These are phyloP conservation scores for Fusarium sp. DNA, from an alignment of 2,329 filamentous ascomycete species.

Conservation along the genomic window DNA sequence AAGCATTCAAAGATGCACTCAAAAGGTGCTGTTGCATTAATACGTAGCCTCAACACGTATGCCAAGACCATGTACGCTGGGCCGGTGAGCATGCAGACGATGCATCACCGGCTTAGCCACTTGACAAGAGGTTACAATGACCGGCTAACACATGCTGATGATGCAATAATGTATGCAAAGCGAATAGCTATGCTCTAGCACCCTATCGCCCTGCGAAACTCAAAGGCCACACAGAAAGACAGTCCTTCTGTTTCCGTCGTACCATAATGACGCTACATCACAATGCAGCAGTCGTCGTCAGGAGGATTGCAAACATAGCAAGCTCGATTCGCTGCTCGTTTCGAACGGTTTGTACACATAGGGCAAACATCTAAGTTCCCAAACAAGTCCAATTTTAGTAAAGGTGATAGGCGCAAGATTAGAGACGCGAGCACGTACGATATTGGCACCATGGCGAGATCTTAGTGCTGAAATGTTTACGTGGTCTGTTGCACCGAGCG, in stretches of 20 bases:
- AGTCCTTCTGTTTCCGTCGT: neutral
- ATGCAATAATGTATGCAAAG: neutral
- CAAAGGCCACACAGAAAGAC: neutral
- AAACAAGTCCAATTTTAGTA: neutral
- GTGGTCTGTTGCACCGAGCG: neutral
- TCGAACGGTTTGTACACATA: neutral
- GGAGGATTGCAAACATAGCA: neutral
- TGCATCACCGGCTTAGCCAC: no score
- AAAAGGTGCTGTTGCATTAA: neutral
- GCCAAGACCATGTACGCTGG: neutral
- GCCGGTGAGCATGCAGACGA: no score
- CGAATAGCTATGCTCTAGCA: neutral
- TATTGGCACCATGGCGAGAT: neutral
- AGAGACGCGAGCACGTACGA: neutral
- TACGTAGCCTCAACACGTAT: neutral
- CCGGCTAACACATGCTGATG: fast-evolving
- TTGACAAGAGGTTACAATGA: neutral
- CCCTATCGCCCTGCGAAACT: neutral
- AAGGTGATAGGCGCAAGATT: no score
- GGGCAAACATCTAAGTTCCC: neutral
- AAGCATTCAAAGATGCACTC: neutral
- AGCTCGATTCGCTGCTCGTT: neutral
- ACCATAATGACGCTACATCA: neutral
- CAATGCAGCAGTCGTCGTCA: neutral
- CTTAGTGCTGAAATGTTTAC: neutral